Evolutionary conservation across 306 rosid genomes (phyloP).

Genomic region (Glycyrrhiza uralensis): DNA sequence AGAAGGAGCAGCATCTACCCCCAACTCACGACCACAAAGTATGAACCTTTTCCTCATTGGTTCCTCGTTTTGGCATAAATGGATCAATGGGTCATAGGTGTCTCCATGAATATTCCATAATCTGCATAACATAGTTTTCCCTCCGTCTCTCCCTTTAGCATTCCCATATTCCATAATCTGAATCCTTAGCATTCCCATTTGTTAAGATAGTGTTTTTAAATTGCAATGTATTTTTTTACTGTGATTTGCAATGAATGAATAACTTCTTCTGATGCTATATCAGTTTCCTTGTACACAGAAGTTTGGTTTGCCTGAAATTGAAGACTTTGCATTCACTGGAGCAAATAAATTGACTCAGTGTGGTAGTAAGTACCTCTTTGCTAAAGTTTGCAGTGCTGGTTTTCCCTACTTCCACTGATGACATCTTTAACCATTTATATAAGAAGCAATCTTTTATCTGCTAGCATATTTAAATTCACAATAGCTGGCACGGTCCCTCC

Average conservation of each 20-base stretch:
- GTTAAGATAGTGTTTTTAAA: neutral
- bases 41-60: slow-evolving; percentile 9
- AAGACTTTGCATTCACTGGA: slow-evolving; percentile 68
- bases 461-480: neutral
- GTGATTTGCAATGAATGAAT: slow-evolving; percentile 6
- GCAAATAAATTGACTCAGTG: slow-evolving; percentile 31
- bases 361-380: slow-evolving; percentile 45
- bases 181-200: neutral
- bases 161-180: neutral
- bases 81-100: neutral
- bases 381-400: neutral
- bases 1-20: slow-evolving; percentile 15
- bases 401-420: neutral
- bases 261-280: neutral
- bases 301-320: slow-evolving; percentile 55
- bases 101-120: neutral
- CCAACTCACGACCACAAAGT: slow-evolving; percentile 38
- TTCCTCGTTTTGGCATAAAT: neutral
- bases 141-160: neutral
- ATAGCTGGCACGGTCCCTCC: neutral
- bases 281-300: slow-evolving; percentile 24
- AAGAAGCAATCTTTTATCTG: neutral
- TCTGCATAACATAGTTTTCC: neutral
- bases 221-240: neutral
- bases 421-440: neutral